Evolutionary conservation across 768 basidiomycete species (phyloP), one percentile per base, ranked within the genome.

Genomic region (Boletellus sp.): DNA sequence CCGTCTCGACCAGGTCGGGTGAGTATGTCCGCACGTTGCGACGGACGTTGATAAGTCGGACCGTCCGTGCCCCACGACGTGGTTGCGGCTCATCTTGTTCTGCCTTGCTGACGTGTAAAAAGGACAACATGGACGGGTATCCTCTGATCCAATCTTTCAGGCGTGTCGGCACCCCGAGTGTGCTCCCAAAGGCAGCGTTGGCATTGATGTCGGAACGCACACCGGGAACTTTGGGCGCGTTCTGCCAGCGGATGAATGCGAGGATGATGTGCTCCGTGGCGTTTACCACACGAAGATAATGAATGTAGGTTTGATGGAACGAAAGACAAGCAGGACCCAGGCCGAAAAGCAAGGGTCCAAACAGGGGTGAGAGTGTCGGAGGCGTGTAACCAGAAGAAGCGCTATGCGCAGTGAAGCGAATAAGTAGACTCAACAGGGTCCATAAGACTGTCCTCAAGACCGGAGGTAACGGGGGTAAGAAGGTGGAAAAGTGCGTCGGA

Each of bases 181-280:
- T 77, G 48, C 78, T 80, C 4, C 74, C 76, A 31, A 76, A 73
- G 12, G 70, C 54, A 42, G 63, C 57, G 24, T 60, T 68, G 41
- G 68, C 63, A 47, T 65, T 66, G 33, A 70, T 63, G 13, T 63
- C 66, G 20, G 51, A 54, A 47, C 59, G 65, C 35, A 28, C 41
- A 16, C 55, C 61, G 16, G 66, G 59, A 3, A 69, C 58, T 19
- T 72, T 72, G 23, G 80, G 78, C 5, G 79, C 74, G 50, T 87
- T 83, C 59, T 91, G 85, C 74, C 84, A 88, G 31, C 94, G 83
- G 50, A 98, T 85, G 67, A 87, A 95, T 0, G 90, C 79, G 12
- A 98, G 79, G 16, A 97, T 73, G 42, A 99, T 74, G 57, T 99
- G 95, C 64, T 99, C 95, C 59, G 88, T 89, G 1, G 94, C 95